phyloP scores from a whole-genome alignment of 176 grass and related monocot genomes.

The Cenchrus fungigraminus region DNA sequence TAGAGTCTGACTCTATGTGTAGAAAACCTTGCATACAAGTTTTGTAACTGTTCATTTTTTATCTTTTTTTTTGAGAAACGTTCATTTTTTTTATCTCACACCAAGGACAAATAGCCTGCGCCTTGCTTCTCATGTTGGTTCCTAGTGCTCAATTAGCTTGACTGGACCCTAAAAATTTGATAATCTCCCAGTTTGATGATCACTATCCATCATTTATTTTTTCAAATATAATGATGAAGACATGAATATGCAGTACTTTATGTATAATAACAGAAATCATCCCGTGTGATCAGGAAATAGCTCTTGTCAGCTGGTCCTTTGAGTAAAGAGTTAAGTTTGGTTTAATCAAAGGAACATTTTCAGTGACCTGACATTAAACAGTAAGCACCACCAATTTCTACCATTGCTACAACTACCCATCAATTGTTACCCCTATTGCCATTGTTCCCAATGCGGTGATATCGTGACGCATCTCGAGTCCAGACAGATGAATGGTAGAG shows the following conservation, averaged over 20 bases:
- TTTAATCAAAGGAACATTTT: background rate
- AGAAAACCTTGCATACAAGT: background rate
- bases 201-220: background rate
- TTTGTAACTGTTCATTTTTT: background rate
- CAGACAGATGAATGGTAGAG: background rate
- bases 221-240: slow-evolving; percentile 18
- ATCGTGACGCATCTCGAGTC: background rate
- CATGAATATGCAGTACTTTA: background rate
- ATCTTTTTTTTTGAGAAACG: background rate
- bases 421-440: background rate
- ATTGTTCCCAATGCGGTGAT: background rate
- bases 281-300: background rate
- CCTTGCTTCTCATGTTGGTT: background rate
- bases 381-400: background rate
- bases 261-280: background rate
- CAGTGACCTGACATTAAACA: background rate
- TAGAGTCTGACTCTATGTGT: background rate
- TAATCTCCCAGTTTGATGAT: background rate
- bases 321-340: background rate
- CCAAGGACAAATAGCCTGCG: background rate
- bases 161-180: background rate
- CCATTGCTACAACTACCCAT: background rate
- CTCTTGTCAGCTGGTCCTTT: background rate
- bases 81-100: background rate
- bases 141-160: background rate